Base-by-base conservation (phyloP, 495 filamentous ascomycete species). In the Apodospora peruviana region DNA sequence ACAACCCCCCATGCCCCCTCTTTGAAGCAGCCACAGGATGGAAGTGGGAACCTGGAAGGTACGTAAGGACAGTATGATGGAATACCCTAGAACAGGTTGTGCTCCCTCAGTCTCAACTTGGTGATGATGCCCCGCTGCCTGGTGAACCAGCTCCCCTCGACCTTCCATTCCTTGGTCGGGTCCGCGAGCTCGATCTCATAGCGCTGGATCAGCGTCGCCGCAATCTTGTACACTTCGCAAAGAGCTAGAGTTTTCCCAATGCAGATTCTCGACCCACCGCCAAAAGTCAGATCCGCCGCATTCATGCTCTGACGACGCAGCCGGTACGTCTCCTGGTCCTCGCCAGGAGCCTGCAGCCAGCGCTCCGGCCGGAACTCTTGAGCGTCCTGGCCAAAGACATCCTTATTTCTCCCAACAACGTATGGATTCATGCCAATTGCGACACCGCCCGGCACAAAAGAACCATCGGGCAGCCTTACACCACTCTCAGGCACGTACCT, bases 211-310 rank as follows among this genome's bases (percentile, higher is more conserved):
- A 86, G 66, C 39, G 76, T 79, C 17, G 84, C 81, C 39, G 85
- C 73, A 16, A 85, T 52, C 62, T 86, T 86, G 51, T 80, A 78
- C 21, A 85, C 72, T 66, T 86, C 82, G 47, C 86, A 50, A 57
- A 79, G 60, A 32, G 71, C 74, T 42, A 87, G 70, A 50, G 85
- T 81, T 56, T 75, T 79, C 10, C 84, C 84, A 52, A 85, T 73
- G 55, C 84, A 87, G 9, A 75, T 73, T 20, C 84, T 61, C 11
- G 70, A 68, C 23, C 84, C 84, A 0, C 70, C 78, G 14, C 84
- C 82, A 59, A 87, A 87, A 37, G 60, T 60, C 34, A 76, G 57
- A 35, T 59, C 54, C 2, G 57, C 32, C 8, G 45, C 53, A 12
- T 59, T 49, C 53, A 50, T 51, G 34, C n/a, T 51, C 43, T 43